A percentile compares a stretch with the other conserved stretches of the same genome.
Conservation (phyloP, 257 asterid species). For the Nicotiana knightiana region DNA sequence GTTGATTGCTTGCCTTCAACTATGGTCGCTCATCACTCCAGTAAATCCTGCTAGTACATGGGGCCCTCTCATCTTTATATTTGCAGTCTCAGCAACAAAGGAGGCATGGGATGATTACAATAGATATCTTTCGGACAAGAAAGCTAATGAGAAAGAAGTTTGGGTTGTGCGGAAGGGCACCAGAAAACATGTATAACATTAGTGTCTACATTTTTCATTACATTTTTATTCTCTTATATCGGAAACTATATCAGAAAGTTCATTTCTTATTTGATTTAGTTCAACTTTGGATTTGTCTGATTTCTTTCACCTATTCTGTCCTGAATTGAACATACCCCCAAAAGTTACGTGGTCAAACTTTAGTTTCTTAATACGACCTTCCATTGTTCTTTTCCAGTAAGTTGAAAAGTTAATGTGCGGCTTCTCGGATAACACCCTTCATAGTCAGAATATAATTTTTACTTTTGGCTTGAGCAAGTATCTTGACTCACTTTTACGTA, state of each 20-base stretch:
- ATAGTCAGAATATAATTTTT: neutral
- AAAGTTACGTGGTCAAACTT: neutral
- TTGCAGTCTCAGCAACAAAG: constrained; percentile 94
- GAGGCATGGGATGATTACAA: constrained; percentile 99
- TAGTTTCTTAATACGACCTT: neutral
- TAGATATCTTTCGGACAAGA: constrained; percentile 89
- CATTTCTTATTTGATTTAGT: neutral
- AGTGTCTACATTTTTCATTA: constrained; percentile 10
- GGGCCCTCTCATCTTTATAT: constrained; percentile 98
- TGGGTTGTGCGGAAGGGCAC: constrained; percentile 87
- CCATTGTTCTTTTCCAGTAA: neutral
- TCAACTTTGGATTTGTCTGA: constrained; percentile 3
- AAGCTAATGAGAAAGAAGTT: constrained; percentile 95
- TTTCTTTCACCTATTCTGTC: constrained; percentile 7
- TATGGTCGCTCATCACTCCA: constrained; percentile 98
- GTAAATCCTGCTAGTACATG: constrained; percentile 99
- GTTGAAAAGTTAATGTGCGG: neutral
- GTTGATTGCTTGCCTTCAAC: constrained; percentile 99
- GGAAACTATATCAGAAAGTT: neutral
- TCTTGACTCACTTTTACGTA: neutral
- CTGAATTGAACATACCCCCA: neutral
- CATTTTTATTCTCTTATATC: neutral
- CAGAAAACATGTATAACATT: constrained; percentile 62
- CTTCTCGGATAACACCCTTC: neutral
- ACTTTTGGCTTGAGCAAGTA: neutral